Percentiles rank a stretch among this genome's conserved stretches.
phyloP scores from a whole-genome alignment of 352 stramenopile species.

The Phytophthora hibernalis region DNA sequence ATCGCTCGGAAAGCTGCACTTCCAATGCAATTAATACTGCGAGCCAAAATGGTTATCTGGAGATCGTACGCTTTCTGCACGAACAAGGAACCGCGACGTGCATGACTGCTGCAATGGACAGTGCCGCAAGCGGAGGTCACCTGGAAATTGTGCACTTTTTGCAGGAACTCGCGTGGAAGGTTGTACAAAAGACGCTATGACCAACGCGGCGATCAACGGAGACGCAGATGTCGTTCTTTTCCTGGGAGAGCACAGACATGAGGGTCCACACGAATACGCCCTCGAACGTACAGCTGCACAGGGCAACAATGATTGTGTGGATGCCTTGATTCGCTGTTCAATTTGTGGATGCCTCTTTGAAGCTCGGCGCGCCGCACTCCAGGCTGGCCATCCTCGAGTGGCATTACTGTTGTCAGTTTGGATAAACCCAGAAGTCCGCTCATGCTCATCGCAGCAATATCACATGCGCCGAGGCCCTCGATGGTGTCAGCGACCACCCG shows the following conservation, averaged over 20 bases:
- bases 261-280: slow-evolving; percentile 38
- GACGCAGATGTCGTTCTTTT: slow-evolving; percentile 37
- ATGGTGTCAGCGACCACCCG: slow-evolving; percentile 38
- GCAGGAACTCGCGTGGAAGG: slow-evolving; percentile 44
- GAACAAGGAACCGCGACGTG: slow-evolving; percentile 23
- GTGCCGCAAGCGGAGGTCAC: slow-evolving; percentile 34
- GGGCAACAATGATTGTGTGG: slow-evolving; percentile 33
- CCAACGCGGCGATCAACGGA: slow-evolving; percentile 40
- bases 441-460: slow-evolving; percentile 31
- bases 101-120: slow-evolving; percentile 46
- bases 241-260: slow-evolving; percentile 43
- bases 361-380: slow-evolving; percentile 35
- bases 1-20: slow-evolving; percentile 43
- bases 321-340: slow-evolving; percentile 43
- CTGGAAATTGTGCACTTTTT: slow-evolving; percentile 44
- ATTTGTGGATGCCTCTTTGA: slow-evolving; percentile 46
- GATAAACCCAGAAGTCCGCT: slow-evolving; percentile 40
- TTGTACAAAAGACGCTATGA: slow-evolving; percentile 48
- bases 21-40: slow-evolving; percentile 40
- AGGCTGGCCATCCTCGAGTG: slow-evolving; percentile 38
- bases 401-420: slow-evolving; percentile 30
- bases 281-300: slow-evolving; percentile 38
- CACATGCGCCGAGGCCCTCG: slow-evolving; percentile 21
- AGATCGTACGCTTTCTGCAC: slow-evolving; percentile 38
- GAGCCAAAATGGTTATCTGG: slow-evolving; percentile 38